A percentile compares a stretch with the other conserved stretches of the same genome.
Conservation (phyloP, 1,139 yeast genomes). For the Yamadazyma aaseri region DNA sequence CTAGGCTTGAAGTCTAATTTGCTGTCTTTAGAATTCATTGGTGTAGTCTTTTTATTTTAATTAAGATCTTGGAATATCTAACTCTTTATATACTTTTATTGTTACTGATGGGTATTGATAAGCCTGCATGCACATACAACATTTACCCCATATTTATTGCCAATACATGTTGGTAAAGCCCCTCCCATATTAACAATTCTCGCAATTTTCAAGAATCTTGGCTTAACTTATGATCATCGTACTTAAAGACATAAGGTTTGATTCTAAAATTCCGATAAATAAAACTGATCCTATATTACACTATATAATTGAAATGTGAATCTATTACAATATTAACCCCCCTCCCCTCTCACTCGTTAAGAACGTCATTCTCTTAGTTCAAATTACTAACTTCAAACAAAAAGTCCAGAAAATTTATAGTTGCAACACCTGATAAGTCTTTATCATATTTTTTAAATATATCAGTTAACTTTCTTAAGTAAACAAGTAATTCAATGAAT, state of each 20-base stretch:
- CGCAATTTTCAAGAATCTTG: not conserved
- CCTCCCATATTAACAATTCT: too few species aligned
- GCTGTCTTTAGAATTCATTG: not conserved
- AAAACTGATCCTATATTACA: slow-evolving; percentile 2
- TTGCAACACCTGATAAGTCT: slow-evolving; percentile 75
- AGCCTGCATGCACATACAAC: not conserved
- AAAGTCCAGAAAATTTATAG: slow-evolving; percentile 76
- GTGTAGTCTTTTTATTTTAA: too few species aligned
- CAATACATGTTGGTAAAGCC: too few species aligned
- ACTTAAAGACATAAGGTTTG: too few species aligned
- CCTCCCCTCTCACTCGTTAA: too few species aligned
- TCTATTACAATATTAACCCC: not conserved
- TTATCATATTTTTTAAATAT: slow-evolving; percentile 74
- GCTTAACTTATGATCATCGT: too few species aligned
- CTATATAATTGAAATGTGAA: not conserved
- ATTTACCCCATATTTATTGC: not conserved
- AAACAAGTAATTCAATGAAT: slow-evolving; percentile 78
- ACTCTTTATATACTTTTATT: not conserved
- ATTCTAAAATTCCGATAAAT: slow-evolving; percentile 1
- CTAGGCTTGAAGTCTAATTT: slow-evolving; percentile 3
- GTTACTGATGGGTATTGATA: not conserved
- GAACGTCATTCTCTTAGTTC: too few species aligned
- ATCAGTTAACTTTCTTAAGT: slow-evolving; percentile 75
- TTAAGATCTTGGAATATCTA: too few species aligned
- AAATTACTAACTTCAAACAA: slow-evolving; percentile 58